A percentile compares a stretch with the other conserved stretches of the same genome.
These are phyloP conservation scores for Usnea hakonensis DNA, from an alignment of 495 filamentous ascomycete species.

Conservation along the genomic window DNA sequence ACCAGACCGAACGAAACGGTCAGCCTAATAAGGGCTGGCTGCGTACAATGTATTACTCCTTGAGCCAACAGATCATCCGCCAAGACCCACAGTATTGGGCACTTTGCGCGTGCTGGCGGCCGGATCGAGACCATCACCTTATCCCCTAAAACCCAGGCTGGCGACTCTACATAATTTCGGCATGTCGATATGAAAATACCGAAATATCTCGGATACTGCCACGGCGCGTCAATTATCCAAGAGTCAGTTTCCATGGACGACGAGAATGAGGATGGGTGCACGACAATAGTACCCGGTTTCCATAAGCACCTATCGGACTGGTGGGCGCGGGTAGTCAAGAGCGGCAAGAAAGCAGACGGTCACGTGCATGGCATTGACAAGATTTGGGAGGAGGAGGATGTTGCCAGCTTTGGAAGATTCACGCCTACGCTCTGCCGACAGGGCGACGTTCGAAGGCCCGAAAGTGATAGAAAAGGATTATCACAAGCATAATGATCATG, in stretches of 20 bases:
- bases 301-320: too few species aligned
- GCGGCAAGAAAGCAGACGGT: too few species aligned
- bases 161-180: neutral
- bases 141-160: neutral
- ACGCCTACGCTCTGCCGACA: too few species aligned
- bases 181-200: neutral
- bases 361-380: too few species aligned
- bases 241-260: neutral
- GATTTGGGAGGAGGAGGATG: too few species aligned
- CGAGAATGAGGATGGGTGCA: neutral
- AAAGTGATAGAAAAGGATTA: too few species aligned
- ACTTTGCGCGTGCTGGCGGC: neutral
- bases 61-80: neutral
- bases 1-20: too few species aligned
- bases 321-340: too few species aligned
- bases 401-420: too few species aligned
- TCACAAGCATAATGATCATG: too few species aligned
- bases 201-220: neutral
- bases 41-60: neutral
- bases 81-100: neutral
- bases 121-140: neutral
- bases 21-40: conserved; percentile 2
- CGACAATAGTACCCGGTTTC: too few species aligned
- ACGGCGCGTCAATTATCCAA: neutral
- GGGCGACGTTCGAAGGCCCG: too few species aligned